phyloP scores from a whole-genome alignment of 1,284 basidiomycete species.

The Coniferiporia sulphurascens region DNA sequence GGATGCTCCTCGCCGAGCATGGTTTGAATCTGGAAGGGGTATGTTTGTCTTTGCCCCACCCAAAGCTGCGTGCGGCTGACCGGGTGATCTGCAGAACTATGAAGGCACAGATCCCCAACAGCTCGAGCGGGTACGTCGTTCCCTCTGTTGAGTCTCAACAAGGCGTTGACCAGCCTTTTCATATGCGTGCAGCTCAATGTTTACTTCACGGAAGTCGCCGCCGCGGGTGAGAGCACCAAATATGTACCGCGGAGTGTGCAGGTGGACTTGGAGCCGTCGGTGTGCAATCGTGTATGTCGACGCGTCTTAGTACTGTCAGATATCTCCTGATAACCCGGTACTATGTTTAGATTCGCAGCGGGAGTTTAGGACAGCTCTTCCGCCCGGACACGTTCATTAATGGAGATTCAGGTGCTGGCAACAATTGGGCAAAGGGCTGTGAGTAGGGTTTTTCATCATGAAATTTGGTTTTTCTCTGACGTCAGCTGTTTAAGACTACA shows the following conservation, averaged over 20 bases:
- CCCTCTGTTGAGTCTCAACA: neutral
- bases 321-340: neutral
- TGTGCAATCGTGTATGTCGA: slow-evolving; percentile 67
- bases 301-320: neutral
- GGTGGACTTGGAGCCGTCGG: slow-evolving; percentile 89
- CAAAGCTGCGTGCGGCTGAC: neutral
- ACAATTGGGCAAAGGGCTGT: slow-evolving; percentile 94
- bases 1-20: slow-evolving; percentile 75
- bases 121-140: slow-evolving; percentile 36
- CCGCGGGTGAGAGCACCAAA: slow-evolving; percentile 42
- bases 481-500: slow-evolving; percentile 55
- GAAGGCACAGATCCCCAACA: slow-evolving; percentile 44
- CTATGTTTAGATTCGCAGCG: slow-evolving; percentile 51
- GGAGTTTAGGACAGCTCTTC: slow-evolving; percentile 72
- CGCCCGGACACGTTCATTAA: slow-evolving; percentile 86
- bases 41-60: slow-evolving; percentile 25
- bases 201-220: slow-evolving; percentile 65
- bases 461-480: slow-evolving; percentile 2
- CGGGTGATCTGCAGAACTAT: slow-evolving; percentile 35
- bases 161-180: neutral
- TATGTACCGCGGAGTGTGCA: slow-evolving; percentile 95
- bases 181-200: slow-evolving; percentile 52
- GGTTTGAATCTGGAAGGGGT: slow-evolving; percentile 70
- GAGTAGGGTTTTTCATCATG: slow-evolving; percentile 30
- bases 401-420: slow-evolving; percentile 76